phyloP scores from a whole-genome alignment of 306 rosid species.

The Medicago arabica region DNA sequence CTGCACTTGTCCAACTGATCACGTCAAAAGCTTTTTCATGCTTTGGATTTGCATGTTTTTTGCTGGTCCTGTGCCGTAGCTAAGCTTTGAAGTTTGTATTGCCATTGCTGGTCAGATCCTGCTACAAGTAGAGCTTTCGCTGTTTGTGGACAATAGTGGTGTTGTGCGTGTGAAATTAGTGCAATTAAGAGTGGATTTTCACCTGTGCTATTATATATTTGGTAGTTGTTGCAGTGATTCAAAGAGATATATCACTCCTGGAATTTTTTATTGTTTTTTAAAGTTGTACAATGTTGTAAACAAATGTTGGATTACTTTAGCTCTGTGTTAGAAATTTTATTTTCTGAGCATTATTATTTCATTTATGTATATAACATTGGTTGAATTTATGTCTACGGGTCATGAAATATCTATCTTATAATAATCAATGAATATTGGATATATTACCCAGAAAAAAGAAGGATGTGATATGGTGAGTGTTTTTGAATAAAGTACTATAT shows the following conservation, averaged over 20 bases:
- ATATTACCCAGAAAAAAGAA: neutral
- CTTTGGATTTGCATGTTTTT: conserved; percentile 24
- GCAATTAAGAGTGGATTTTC: conserved; percentile 42
- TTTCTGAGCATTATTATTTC: neutral
- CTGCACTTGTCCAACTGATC: conserved; percentile 32
- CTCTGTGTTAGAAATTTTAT: neutral
- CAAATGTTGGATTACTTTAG: conserved; percentile 6
- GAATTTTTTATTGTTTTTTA: conserved; percentile 1
- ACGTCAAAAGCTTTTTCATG: conserved; percentile 29
- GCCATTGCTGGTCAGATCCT: conserved; percentile 40
- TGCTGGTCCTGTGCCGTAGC: conserved; percentile 39
- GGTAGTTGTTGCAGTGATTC: conserved; percentile 24
- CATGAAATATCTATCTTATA: neutral
- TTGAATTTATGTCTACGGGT: neutral
- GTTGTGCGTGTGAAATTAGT: conserved; percentile 40
- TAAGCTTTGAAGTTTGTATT: conserved; percentile 31
- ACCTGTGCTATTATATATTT: conserved; percentile 25
- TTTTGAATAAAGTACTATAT: too few species aligned
- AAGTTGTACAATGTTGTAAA: conserved; percentile 21
- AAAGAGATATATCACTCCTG: conserved; percentile 16
- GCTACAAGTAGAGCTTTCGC: conserved; percentile 18
- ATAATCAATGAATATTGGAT: neutral
- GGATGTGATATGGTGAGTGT: too few species aligned
- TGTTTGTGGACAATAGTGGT: conserved; percentile 12
- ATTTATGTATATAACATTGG: neutral